Percentiles rank a stretch among this genome's conserved stretches.
phyloP scores from a whole-genome alignment of 768 basidiomycete genomes.

The Termitomyces sp. region DNA sequence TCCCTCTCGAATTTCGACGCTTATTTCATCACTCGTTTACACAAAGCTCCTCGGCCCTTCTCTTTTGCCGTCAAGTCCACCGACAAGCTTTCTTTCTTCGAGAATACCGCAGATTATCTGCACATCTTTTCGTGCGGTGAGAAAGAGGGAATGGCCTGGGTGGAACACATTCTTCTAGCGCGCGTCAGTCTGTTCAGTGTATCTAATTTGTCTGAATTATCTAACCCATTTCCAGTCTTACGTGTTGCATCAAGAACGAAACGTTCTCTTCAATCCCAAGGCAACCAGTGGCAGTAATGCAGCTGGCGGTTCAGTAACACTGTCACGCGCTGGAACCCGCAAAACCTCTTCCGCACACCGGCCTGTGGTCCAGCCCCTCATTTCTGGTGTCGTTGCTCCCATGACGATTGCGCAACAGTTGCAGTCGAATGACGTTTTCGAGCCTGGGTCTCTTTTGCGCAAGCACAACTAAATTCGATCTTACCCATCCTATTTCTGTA shows the following conservation, averaged over 20 bases:
- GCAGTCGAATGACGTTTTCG: slow-evolving; percentile 45
- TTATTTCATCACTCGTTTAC: slow-evolving; percentile 69
- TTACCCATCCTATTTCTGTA: neutral
- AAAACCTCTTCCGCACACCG: slow-evolving; percentile 23
- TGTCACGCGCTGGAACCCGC: slow-evolving; percentile 36
- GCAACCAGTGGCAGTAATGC: slow-evolving; percentile 21
- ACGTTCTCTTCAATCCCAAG: slow-evolving; percentile 53
- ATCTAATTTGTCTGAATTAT: slow-evolving; percentile 1
- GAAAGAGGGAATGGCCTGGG: slow-evolving; percentile 70
- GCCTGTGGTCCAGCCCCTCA: slow-evolving; percentile 20
- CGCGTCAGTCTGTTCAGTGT: slow-evolving; percentile 48
- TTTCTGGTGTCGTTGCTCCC: slow-evolving; percentile 34
- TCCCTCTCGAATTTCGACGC: slow-evolving; percentile 87
- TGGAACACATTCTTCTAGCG: slow-evolving; percentile 76
- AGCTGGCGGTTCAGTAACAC: slow-evolving; percentile 15
- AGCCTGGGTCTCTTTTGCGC: slow-evolving; percentile 70
- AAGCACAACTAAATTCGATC: slow-evolving; percentile 30
- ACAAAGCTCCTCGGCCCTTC: slow-evolving; percentile 81
- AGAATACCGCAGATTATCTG: slow-evolving; percentile 82
- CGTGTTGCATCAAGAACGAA: slow-evolving; percentile 74
- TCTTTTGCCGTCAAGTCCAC: slow-evolving; percentile 87
- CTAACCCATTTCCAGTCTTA: slow-evolving; percentile 52
- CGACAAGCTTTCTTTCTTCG: slow-evolving; percentile 81
- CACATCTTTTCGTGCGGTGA: slow-evolving; percentile 80
- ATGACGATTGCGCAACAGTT: slow-evolving; percentile 20